phyloP scores from a whole-genome alignment of 495 filamentous ascomycete species.

The Trichoderma asperelloides region DNA sequence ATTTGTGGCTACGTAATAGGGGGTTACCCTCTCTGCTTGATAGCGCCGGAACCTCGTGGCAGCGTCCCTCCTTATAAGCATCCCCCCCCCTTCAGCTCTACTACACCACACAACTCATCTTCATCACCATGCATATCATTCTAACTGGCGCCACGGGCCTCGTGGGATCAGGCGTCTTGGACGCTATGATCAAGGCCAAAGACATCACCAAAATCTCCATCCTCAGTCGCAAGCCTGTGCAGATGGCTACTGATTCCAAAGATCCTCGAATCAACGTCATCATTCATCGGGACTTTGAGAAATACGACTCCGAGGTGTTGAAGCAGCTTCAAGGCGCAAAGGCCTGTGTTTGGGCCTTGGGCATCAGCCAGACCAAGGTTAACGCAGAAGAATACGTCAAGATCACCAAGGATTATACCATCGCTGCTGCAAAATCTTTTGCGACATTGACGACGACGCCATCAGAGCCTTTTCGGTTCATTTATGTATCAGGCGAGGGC shows the following conservation, averaged over 20 bases:
- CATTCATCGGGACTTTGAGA: conserved; percentile 54
- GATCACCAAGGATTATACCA: conserved; percentile 56
- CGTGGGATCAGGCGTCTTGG: conserved; percentile 55
- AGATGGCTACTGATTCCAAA: conserved; percentile 50
- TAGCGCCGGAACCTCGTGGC: neutral
- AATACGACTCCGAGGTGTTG: conserved; percentile 46
- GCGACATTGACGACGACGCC: conserved; percentile 14
- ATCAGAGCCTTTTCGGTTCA: conserved; percentile 51
- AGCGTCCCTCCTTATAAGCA: neutral
- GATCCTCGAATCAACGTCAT: conserved; percentile 53
- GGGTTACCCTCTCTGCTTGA: too few relatives aligned
- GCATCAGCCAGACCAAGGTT: conserved; percentile 50
- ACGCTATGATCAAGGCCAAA: conserved; percentile 51
- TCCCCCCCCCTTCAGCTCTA: neutral
- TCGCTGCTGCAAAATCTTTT: conserved; percentile 55
- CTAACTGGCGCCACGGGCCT: conserved; percentile 69
- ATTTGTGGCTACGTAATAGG: too few relatives aligned
- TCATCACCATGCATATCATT: conserved; percentile 56
- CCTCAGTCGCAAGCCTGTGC: conserved; percentile 55
- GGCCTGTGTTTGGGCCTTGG: conserved; percentile 64
- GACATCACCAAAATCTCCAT: conserved; percentile 55
- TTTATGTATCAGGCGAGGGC: conserved; percentile 59
- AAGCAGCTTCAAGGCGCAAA: conserved; percentile 52
- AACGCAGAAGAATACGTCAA: conserved; percentile 52
- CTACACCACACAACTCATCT: neutral